phyloP scores from a whole-genome alignment of 192 early-diverging fungal species.

The Gonapodya prolifera region DNA sequence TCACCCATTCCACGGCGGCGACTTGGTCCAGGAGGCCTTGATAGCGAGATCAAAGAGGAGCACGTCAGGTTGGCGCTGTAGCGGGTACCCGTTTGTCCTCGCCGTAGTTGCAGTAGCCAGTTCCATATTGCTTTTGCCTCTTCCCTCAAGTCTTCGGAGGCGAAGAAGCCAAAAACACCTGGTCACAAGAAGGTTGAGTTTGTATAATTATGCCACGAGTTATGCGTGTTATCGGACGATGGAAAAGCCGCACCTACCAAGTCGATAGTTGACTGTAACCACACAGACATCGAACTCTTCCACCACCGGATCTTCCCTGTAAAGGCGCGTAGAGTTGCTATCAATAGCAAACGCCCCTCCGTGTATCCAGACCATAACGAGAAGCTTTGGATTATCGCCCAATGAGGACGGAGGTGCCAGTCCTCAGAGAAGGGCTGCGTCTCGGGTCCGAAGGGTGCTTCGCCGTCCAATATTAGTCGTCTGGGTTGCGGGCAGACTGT shows the following conservation, averaged over 20 bases:
- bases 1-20: slow-evolving; percentile 37
- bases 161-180: neutral
- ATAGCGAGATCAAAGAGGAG: too few species aligned
- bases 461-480: neutral
- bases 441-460: neutral
- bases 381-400: slow-evolving; percentile 13
- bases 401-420: slow-evolving; percentile 15
- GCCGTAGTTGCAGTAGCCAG: neutral
- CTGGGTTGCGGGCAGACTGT: neutral
- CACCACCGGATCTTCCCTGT: slow-evolving; percentile 8
- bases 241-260: slow-evolving; percentile 28
- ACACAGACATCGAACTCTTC: slow-evolving; percentile 21
- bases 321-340: slow-evolving; percentile 15
- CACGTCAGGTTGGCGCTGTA: too few species aligned
- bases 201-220: neutral
- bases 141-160: neutral
- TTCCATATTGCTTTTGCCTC: neutral
- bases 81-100: neutral
- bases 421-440: slow-evolving; percentile 22
- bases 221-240: neutral
- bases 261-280: slow-evolving; percentile 40
- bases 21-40: slow-evolving; percentile 41
- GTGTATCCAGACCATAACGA: slow-evolving; percentile 50
- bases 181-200: neutral
- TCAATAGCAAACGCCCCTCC: slow-evolving; percentile 40